phyloP scores from a whole-genome alignment of 768 basidiomycete genomes.

The Guyanaporus albipodus region DNA sequence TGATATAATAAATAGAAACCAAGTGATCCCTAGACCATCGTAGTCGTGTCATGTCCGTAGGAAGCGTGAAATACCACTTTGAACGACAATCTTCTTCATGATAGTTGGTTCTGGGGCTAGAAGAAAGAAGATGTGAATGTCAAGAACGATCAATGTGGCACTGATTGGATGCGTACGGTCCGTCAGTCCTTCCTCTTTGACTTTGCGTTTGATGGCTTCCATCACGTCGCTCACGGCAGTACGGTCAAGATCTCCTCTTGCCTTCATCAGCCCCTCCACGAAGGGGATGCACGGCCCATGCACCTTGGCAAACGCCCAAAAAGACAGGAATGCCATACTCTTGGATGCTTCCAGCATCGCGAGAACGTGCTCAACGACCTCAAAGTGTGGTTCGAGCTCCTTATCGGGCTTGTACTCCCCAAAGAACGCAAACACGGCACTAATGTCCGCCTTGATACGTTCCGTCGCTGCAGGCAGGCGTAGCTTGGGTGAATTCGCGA shows the following conservation, averaged over 20 bases:
- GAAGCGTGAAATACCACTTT: conserved; percentile 72
- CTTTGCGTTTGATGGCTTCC: conserved; percentile 89
- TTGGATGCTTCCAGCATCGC: conserved; percentile 81
- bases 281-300: conserved; percentile 92
- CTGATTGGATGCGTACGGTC: conserved; percentile 61
- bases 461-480: conserved; percentile 83
- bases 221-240: conserved; percentile 84
- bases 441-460: conserved; percentile 78
- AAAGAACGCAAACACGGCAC: conserved; percentile 78
- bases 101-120: conserved; percentile 79
- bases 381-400: conserved; percentile 80
- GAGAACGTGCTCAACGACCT: conserved; percentile 80
- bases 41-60: conserved; percentile 41
- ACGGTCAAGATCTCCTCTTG: conserved; percentile 88
- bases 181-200: conserved; percentile 79
- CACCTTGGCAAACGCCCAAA: conserved; percentile 89
- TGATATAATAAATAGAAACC: neutral
- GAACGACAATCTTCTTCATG: conserved; percentile 85
- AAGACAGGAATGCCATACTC: conserved; percentile 88
- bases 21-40: neutral
- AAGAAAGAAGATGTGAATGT: neutral
- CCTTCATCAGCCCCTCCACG: conserved; percentile 86
- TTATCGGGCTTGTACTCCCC: conserved; percentile 67
- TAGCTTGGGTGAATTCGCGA: conserved; percentile 80
- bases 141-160: neutral